Evolutionary conservation across 2,329 filamentous ascomycete genomes (phyloP).

Genomic region (Gremmenia infestans): DNA sequence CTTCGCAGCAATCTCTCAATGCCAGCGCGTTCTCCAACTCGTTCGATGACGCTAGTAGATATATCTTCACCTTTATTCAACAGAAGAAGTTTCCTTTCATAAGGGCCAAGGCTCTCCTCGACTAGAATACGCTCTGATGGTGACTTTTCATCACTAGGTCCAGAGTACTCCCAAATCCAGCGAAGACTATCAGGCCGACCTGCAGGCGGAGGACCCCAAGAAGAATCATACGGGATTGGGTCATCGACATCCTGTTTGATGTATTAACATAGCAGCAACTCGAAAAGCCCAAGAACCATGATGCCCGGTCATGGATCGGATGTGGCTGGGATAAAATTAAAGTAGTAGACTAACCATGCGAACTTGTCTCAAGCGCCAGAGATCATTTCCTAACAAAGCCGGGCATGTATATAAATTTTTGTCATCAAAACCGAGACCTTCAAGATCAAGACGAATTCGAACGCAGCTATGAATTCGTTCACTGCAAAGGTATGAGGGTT

Average conservation of each 20-base stretch:
- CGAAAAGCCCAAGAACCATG: too few species aligned
- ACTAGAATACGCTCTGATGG: conserved; percentile 41
- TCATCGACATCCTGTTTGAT: conserved; percentile 10
- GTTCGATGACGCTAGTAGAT: not conserved
- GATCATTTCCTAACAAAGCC: conserved; percentile 31
- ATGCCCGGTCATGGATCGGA: too few species aligned
- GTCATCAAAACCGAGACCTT: conserved; percentile 34
- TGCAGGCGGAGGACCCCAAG: conserved; percentile 26
- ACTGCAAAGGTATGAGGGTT: not conserved
- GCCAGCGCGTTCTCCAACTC: not conserved
- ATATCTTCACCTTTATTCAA: conserved; percentile 31
- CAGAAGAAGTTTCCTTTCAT: conserved; percentile 44
- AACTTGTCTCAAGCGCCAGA: conserved; percentile 23
- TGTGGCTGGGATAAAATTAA: too few species aligned
- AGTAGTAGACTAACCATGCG: conserved; percentile 3
- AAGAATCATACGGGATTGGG: conserved; percentile 33
- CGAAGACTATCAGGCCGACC: conserved; percentile 33
- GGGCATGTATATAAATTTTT: conserved; percentile 40
- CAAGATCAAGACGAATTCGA: conserved; percentile 32
- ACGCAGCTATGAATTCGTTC: conserved; percentile 36
- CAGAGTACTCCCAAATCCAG: conserved; percentile 53
- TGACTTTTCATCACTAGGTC: conserved; percentile 37
- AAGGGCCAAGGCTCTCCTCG: conserved; percentile 50
- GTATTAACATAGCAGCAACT: too few species aligned
- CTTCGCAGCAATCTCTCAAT: not conserved